phyloP scores from a whole-genome alignment of 2,329 filamentous ascomycete species.

The Fusarium sp. region DNA sequence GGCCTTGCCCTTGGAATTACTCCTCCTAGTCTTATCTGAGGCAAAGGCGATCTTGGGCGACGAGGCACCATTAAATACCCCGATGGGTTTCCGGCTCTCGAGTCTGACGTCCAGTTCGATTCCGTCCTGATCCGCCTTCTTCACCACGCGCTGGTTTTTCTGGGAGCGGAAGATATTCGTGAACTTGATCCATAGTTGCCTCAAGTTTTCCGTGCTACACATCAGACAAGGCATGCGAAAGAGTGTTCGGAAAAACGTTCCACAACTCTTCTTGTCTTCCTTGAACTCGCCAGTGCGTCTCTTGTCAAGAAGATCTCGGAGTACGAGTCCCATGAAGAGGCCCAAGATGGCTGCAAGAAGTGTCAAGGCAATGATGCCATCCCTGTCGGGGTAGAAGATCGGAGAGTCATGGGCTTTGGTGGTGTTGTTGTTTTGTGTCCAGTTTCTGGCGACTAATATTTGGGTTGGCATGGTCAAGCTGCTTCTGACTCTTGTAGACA shows the following conservation, averaged over 20 bases:
- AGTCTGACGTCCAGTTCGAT: neutral
- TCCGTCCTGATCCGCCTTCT: neutral
- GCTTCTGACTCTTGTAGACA: neutral
- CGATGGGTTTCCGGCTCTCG: neutral
- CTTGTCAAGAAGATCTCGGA: constrained; percentile 22
- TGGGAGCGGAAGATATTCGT: constrained; percentile 26
- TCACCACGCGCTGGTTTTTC: neutral
- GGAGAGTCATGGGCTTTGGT: neutral
- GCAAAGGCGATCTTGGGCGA: neutral
- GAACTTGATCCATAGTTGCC: neutral
- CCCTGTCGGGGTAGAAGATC: neutral
- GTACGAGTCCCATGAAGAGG: constrained; percentile 9
- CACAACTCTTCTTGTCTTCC: neutral
- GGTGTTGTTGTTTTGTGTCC: neutral
- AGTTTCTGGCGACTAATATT: neutral
- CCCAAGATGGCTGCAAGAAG: constrained; percentile 9
- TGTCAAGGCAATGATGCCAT: constrained; percentile 2
- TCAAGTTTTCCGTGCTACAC: constrained; percentile 1
- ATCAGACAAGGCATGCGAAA: neutral
- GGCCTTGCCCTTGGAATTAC: neutral
- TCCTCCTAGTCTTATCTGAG: neutral
- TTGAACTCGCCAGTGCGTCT: constrained; percentile 17
- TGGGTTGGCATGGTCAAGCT: neutral
- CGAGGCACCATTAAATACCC: constrained; percentile 1
- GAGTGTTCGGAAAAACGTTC: neutral